Percentiles rank a stretch among this genome's conserved stretches.
phyloP scores from a whole-genome alignment of 192 early-diverging fungal genomes.

The Coemansia sp. region DNA sequence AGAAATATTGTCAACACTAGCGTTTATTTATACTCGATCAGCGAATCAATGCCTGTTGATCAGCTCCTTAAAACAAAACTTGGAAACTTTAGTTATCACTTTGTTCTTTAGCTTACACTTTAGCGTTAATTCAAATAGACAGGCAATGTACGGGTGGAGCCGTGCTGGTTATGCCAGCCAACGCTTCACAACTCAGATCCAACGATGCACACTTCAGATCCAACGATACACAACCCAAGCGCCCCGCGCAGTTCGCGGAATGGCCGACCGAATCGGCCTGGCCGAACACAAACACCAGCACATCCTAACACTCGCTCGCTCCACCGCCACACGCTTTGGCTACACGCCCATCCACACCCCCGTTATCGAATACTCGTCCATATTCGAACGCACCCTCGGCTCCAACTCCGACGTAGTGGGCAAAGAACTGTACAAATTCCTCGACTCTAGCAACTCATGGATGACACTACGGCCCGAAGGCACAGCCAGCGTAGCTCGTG shows the following conservation, averaged over 20 bases:
- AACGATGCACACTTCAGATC: too few species aligned
- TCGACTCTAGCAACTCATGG: conserved; percentile 57
- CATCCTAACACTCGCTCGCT: conserved; percentile 45
- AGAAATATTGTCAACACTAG: background rate
- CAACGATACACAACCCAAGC: conserved; percentile 10
- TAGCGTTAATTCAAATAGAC: background rate
- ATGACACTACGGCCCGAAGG: conserved; percentile 71
- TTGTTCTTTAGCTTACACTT: background rate
- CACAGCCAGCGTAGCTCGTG: conserved; percentile 55
- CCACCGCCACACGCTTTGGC: conserved; percentile 52
- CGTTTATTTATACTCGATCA: background rate
- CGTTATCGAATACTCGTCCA: conserved; percentile 63
- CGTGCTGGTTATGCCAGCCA: background rate
- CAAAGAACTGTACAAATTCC: conserved; percentile 69
- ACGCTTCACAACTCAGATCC: conserved; percentile 4
- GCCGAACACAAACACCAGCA: conserved; percentile 49
- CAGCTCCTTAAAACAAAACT: too few species aligned
- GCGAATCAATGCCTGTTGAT: background rate
- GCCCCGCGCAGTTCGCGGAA: conserved; percentile 60
- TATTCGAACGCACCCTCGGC: conserved; percentile 65
- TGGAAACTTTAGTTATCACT: too few species aligned
- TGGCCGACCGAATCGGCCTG: conserved; percentile 60
- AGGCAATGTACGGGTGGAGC: background rate
- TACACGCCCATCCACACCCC: conserved; percentile 64
- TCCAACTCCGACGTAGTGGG: conserved; percentile 65